Conservation (phyloP, 768 basidiomycete genomes). For the Panus rudis region DNA sequence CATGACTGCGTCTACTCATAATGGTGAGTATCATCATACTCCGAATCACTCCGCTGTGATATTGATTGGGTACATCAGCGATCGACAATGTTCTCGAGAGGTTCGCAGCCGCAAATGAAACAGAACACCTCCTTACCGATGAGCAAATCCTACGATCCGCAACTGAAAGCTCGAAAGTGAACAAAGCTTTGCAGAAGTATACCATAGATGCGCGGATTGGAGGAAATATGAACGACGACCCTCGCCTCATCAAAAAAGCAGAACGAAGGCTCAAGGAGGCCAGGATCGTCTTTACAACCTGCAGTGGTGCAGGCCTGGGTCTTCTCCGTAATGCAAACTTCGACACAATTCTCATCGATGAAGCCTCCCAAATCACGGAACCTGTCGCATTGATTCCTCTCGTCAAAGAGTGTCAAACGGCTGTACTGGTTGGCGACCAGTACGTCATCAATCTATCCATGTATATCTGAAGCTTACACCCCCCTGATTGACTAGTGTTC, state of each 20-base stretch:
- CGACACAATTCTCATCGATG: conserved; percentile 58
- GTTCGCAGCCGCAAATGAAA: conserved; percentile 43
- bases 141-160: conserved; percentile 62
- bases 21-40: conserved; percentile 32
- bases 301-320: conserved; percentile 57
- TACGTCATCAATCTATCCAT: conserved; percentile 34
- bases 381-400: conserved; percentile 59
- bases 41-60: neutral
- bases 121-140: conserved; percentile 36
- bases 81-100: conserved; percentile 67
- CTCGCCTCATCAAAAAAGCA: conserved; percentile 48
- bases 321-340: conserved; percentile 49
- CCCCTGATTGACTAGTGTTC: conserved; percentile 37
- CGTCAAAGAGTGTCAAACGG: conserved; percentile 52
- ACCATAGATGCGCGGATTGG: conserved; percentile 61
- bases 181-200: conserved; percentile 47
- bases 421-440: conserved; percentile 67
- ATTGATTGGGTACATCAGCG: conserved; percentile 30
- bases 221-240: conserved; percentile 57
- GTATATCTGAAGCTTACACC: neutral
- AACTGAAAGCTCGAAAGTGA: conserved; percentile 58
- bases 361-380: conserved; percentile 67
- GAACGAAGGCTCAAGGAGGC: conserved; percentile 51
- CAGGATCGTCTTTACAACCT: conserved; percentile 57
- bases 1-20: conserved; percentile 69